Conservation (phyloP, 108 stramenopile species). For the Chaetoceros tenuissimus region DNA sequence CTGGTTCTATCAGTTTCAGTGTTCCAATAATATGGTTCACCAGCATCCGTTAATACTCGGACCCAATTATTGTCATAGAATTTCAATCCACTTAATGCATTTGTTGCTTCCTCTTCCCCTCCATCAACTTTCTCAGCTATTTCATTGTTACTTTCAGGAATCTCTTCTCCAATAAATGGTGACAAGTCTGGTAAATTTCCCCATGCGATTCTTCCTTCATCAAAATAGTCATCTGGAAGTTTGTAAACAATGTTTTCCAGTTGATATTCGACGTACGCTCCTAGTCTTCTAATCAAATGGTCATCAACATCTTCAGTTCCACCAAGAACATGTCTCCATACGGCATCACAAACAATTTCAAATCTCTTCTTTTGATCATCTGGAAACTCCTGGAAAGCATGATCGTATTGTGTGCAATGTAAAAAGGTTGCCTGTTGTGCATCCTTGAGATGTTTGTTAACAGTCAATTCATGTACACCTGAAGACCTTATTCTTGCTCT, state of each 20-base stretch:
- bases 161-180: conserved; percentile 18
- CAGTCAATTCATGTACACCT: conserved; percentile 72
- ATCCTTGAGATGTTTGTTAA: conserved; percentile 79
- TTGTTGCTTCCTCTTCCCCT: conserved; percentile 23
- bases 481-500: conserved; percentile 62
- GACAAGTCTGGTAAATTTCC: conserved; percentile 68
- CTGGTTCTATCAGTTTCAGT: conserved; percentile 35
- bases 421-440: conserved; percentile 82
- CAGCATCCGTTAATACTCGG: conserved; percentile 60
- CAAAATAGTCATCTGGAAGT: conserved; percentile 58
- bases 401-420: conserved; percentile 78
- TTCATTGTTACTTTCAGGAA: conserved; percentile 35
- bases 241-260: conserved; percentile 65
- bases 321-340: conserved; percentile 42
- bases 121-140: conserved; percentile 28
- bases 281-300: conserved; percentile 62
- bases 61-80: conserved; percentile 53
- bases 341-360: conserved; percentile 44
- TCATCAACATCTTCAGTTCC: conserved; percentile 31
- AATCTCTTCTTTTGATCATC: conserved; percentile 45
- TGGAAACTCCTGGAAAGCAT: conserved; percentile 54
- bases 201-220: conserved; percentile 73
- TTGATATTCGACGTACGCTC: conserved; percentile 71
- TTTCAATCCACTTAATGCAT: conserved; percentile 12
- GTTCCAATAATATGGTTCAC: conserved; percentile 77